Percentiles rank a stretch among this genome's conserved stretches.
Conservation (phyloP, 148 eudicot genomes). For the Rhododendron molle region DNA sequence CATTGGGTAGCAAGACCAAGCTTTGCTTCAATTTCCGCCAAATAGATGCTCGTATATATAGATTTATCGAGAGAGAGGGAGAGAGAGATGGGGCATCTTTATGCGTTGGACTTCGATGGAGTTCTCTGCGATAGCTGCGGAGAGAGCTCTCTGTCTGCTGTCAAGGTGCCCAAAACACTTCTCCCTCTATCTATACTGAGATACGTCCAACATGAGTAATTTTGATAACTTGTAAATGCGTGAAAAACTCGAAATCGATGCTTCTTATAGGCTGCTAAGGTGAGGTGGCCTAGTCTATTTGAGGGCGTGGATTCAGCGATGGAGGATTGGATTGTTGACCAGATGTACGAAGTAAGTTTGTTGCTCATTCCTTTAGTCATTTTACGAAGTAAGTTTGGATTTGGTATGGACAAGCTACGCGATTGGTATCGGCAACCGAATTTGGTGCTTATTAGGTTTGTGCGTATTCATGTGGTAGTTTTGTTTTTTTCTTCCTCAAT, state of each 20-base stretch:
- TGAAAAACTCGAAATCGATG: neutral
- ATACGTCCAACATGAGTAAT: neutral
- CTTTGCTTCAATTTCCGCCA: neutral
- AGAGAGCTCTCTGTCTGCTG: constrained; percentile 86
- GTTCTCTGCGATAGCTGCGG: constrained; percentile 95
- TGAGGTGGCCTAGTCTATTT: constrained; percentile 83
- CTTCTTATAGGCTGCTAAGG: constrained; percentile 63
- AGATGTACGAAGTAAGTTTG: constrained; percentile 66
- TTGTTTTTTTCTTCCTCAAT: neutral
- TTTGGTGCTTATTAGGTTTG: neutral
- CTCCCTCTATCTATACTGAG: neutral
- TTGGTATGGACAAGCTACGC: neutral
- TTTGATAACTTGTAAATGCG: neutral
- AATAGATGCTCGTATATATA: neutral
- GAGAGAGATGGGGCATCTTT: constrained; percentile 60
- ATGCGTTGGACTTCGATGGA: constrained; percentile 96
- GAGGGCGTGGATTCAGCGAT: constrained; percentile 44
- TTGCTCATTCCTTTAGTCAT: neutral
- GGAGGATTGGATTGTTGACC: constrained; percentile 84
- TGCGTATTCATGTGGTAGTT: neutral
- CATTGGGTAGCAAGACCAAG: too few relatives aligned
- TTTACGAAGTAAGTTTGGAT: neutral
- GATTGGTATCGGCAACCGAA: neutral
- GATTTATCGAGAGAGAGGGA: constrained; percentile 5
- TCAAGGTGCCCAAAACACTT: constrained; percentile 44